Percentiles rank a stretch among this genome's conserved stretches.
phyloP scores from a whole-genome alignment of 768 basidiomycete species.

The Boletus tylopilopsis region DNA sequence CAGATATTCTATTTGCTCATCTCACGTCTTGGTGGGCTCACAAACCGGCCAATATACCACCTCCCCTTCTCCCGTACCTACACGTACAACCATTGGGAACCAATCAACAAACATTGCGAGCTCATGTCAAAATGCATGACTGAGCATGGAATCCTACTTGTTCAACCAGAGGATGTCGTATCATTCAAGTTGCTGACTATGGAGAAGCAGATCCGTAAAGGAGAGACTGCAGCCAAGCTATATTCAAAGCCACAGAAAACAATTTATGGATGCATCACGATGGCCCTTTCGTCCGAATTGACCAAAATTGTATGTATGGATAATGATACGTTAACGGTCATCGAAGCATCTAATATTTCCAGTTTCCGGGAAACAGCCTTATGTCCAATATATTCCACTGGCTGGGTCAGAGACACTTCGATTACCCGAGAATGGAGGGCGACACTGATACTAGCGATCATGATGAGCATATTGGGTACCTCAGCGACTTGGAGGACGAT shows the following conservation, averaged over 20 bases:
- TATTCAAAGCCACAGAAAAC: slow-evolving; percentile 11
- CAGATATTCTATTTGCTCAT: slow-evolving; percentile 46
- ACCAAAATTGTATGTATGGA: too few species aligned
- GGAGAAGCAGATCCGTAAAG: slow-evolving; percentile 24
- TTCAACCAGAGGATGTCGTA: slow-evolving; percentile 46
- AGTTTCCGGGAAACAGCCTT: too few species aligned
- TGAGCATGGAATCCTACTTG: slow-evolving; percentile 5
- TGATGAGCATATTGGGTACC: too few species aligned
- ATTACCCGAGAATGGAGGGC: too few species aligned
- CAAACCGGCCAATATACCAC: too few species aligned
- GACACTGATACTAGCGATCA: background rate
- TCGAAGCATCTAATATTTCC: too few species aligned
- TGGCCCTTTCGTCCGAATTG: too few species aligned
- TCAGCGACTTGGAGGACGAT: too few species aligned
- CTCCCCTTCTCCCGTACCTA: slow-evolving; percentile 44
- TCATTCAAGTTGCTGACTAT: slow-evolving; percentile 44
- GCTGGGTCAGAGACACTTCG: too few species aligned
- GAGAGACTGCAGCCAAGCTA: background rate
- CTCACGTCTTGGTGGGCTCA: slow-evolving; percentile 37
- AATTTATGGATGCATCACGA: background rate
- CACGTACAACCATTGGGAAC: slow-evolving; percentile 28
- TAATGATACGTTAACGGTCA: too few species aligned
- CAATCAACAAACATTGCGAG: slow-evolving; percentile 13
- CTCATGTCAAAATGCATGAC: slow-evolving; percentile 36
- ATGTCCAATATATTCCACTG: too few species aligned